Evolutionary conservation across 73 alveolate genomes (phyloP).

Genomic region (Paramecium sexaurelia): DNA sequence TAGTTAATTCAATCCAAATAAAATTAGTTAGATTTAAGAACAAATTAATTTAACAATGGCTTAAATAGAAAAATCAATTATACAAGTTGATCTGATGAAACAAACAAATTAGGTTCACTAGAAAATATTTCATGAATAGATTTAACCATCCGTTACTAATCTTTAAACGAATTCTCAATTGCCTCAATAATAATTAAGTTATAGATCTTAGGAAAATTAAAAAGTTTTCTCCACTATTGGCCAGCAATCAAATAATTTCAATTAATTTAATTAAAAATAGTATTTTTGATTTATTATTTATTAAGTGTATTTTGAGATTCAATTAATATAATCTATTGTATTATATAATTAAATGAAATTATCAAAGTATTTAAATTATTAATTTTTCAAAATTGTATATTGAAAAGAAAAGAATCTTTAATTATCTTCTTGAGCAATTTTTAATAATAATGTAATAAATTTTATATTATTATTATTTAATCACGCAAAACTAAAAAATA

Average conservation of each 20-base stretch:
- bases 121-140: neutral
- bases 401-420: too few relatives aligned
- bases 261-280: neutral
- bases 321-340: too few relatives aligned
- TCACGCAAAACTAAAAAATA: neutral
- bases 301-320: neutral
- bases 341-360: too few relatives aligned
- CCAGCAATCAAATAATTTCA: neutral
- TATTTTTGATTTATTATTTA: neutral
- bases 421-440: too few relatives aligned
- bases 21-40: neutral
- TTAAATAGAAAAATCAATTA: neutral
- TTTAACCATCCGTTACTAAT: neutral
- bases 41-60: constrained; percentile 16
- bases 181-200: neutral
- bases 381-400: too few relatives aligned
- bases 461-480: too few relatives aligned
- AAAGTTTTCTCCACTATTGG: neutral
- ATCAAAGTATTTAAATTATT: too few relatives aligned
- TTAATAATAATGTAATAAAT: neutral
- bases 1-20: neutral
- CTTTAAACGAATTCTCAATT: neutral
- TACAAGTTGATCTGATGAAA: constrained; percentile 1
- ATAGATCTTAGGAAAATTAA: neutral
- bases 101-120: neutral